Evolutionary conservation across 352 stramenopile species (phyloP), one percentile per base, ranked within the genome.

Genomic region (Globisporangium middletonii): DNA sequence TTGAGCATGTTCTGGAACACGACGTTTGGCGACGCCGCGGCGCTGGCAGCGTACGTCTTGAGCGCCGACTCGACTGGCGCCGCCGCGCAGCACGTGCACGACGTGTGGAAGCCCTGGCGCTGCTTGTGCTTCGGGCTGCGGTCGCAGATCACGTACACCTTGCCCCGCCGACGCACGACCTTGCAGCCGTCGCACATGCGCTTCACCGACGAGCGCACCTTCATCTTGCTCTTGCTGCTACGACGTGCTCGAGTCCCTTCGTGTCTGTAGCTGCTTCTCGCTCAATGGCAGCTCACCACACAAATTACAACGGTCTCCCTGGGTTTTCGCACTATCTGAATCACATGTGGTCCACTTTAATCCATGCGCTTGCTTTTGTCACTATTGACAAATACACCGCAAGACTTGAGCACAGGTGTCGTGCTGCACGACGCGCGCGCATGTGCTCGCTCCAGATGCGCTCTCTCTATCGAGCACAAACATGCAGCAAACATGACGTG

Each of bases 51-150:
- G 42, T 50, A 26, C 23, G 53, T 38, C 60, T 59, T 57, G 56
- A 68, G 57, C 37, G 61, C 55, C 51, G 46, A 47, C 52, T 64
- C 50, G 11, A 64, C 51, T 27, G 58, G 58, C 51, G 73, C 62
- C 41, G 66, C 56, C 48, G 68, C 58, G 37, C 64, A 64, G 47
- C 71, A 65, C 41, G 80, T 71, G 58, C 73, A 77, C 26, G 89
- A 77, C 26, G 89, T 95, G 72, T 94, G 82, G 72, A 94, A 89
- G n/a, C 89, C 89, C 70, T 97, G 88, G 57, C 89, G 85, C 74
- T 97, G 89, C 82, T 97, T 97, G 80, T 97, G 89, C 79, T 94
- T 94, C 54, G 85, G 86, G 64, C 84, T 94, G 65, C 83, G 85
- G 64, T 95, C 85, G 68, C 89, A 97, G 68, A 95, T 93, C 50